Evolutionary conservation across 2,329 filamentous ascomycete species (phyloP), one percentile per base, ranked within the genome.

Genomic region (Furcasterigmium sp.): DNA sequence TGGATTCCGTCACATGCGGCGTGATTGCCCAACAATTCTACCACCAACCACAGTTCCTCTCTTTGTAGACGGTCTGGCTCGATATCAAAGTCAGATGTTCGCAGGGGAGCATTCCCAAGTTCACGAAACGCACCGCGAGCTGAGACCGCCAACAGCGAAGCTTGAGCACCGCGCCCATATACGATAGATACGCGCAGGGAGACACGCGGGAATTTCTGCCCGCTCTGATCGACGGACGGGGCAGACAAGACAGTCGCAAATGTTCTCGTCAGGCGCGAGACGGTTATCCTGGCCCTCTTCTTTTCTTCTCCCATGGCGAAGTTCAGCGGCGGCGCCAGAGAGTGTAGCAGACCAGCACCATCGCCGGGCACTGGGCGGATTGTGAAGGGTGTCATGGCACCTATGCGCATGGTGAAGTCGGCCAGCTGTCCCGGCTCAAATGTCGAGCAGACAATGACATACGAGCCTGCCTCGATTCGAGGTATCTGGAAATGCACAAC

Each of bases 391-490:
- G 67, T 59, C 42, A 75, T 79, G 26, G 85, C 83, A 37, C 83
- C 82, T n/a, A 96, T 73, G 44, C 82, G 79, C 8, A 98, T 71
- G 1, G 75, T 79, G 56, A 94, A 97, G 39, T 75, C 73, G 4
- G 85, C 87, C 1, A 80, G 70, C 56, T 94, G 87, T 8, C 84
- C 85, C 0, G 84, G 76, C 49, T 95, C 89, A 60, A 94, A 97
- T 0, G 91, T 95, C 3, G 89, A 95, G 59, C 86, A 91, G 7
- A 96, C 85, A 44, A 95, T 75, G 0, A 88, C 96, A 62, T 97
- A 98, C 1, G 73, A 73, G 1, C 91, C 91, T 1, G 79, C 68
- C 30, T 82, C 80, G 15, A 95, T 67, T 17, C 68, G 50, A 56
- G 55, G 61, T 52, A 78, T 67, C 48, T 87, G 78, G 3, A 85